A percentile compares a stretch with the other conserved stretches of the same genome.
Conservation (phyloP, 2,329 filamentous ascomycete genomes). For the Nemania serpens region DNA sequence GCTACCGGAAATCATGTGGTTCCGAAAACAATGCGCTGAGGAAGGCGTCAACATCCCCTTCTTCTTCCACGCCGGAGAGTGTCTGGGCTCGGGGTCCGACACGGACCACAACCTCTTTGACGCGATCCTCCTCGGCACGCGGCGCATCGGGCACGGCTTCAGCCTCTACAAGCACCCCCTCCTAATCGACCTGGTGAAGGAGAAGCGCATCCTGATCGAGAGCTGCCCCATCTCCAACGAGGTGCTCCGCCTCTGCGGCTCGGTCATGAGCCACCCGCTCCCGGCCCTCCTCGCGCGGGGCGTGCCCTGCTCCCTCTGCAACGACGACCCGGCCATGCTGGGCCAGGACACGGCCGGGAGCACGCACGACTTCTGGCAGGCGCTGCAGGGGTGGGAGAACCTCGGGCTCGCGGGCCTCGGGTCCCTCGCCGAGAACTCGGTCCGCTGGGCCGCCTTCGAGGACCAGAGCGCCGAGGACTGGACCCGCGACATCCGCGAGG, state of each 20-base stretch:
- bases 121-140: slow-evolving; percentile 81
- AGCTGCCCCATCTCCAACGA: slow-evolving; percentile 92
- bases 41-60: slow-evolving; percentile 85
- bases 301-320: slow-evolving; percentile 81
- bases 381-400: slow-evolving; percentile 88
- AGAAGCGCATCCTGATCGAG: slow-evolving; percentile 86
- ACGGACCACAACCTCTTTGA: slow-evolving; percentile 86
- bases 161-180: slow-evolving; percentile 90
- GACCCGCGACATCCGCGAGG: slow-evolving; percentile 73
- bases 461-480: slow-evolving; percentile 75
- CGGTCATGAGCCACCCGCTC: slow-evolving; percentile 77
- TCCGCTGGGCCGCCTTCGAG: slow-evolving; percentile 88
- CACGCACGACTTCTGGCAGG: slow-evolving; percentile 95
- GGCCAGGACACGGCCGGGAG: slow-evolving; percentile 82
- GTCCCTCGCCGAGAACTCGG: slow-evolving; percentile 87
- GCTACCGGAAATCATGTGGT: slow-evolving; percentile 89
- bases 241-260: slow-evolving; percentile 77
- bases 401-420: slow-evolving; percentile 85
- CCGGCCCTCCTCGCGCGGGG: slow-evolving; percentile 84
- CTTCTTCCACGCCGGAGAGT: slow-evolving; percentile 95
- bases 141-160: slow-evolving; percentile 88
- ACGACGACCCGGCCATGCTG: slow-evolving; percentile 88
- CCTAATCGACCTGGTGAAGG: slow-evolving; percentile 84
- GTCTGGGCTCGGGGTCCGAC: slow-evolving; percentile 74
- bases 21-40: slow-evolving; percentile 80